Base-by-base conservation (phyloP, 495 filamentous ascomycete genomes). In the Penicilliopsis zonata region DNA sequence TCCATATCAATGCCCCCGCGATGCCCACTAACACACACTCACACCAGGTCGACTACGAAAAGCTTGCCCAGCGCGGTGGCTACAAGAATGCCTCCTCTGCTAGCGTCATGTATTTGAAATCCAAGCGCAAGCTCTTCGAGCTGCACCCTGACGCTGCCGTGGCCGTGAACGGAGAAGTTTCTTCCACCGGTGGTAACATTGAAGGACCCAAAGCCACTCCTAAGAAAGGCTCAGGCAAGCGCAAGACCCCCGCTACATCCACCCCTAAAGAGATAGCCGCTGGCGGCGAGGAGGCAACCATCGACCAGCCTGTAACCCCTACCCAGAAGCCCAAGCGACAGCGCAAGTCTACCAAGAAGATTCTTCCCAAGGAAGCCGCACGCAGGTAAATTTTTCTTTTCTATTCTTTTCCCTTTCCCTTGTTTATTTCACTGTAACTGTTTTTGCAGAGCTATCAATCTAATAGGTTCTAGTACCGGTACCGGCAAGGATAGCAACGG, bases 1-100 rank as follows among this genome's bases (percentile, higher is more conserved):
- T n/a, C n/a, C n/a, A n/a, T n/a, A n/a, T n/a, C n/a, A n/a, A n/a
- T n/a, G n/a, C n/a, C 16, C 13, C 13, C 10, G n/a, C 13, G 18
- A 10, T n/a, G n/a, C 12, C 30, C 24, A 23, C 30, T 15, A 38
- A 25, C 34, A 30, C 10, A 29, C 18, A 33, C 4, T 27, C 17
- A 18, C 12, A 23, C 20, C 34, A 68, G 63, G 28, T 65, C 10
- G 57, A 69, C 41, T 45, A 36, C 35, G 44, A 53, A 4, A 59
- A 58, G 32, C 21, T 69, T 6, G 50, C 54, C 5, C 17, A 34
- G 15, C 35, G 43, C 13, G 58, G 47, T 16, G 42, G 42, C 12
- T 67, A 52, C 41, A 57, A 55, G 28, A 65, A 41, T 28, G 30
- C 25, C 4, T 36, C 37, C 2, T 59, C 59, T 3, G 61, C 64